Percentiles rank a stretch among this genome's conserved stretches.
Conservation (phyloP, 306 rosid species). For the Cicer chorassanicum region DNA sequence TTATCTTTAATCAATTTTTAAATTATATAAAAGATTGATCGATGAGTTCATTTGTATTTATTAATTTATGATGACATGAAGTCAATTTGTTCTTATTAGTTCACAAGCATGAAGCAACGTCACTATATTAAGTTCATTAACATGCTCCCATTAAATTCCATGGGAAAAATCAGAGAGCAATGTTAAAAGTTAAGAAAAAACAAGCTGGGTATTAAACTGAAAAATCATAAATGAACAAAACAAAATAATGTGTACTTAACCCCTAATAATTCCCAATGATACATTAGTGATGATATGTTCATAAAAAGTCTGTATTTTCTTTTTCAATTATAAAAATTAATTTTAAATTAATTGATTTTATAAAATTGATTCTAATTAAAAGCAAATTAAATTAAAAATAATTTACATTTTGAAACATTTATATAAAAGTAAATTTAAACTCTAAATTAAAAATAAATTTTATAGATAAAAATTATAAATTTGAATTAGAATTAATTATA, state of each 20-base stretch:
- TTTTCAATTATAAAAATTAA: no score
- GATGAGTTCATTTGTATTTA: neutral
- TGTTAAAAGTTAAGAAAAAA: neutral
- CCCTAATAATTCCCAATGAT: neutral
- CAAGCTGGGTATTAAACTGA: neutral
- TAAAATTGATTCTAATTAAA: no score
- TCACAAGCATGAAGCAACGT: slow-evolving; percentile 6
- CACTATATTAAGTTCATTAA: neutral
- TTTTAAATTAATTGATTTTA: no score
- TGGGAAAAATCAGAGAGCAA: neutral
- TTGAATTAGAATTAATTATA: no score
- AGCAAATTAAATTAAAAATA: no score
- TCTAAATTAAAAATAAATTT: no score
- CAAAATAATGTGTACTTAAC: neutral
- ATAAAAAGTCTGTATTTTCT: no score
- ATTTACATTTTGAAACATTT: no score
- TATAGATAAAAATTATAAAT: no score
- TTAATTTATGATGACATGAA: neutral
- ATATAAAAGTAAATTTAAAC: no score
- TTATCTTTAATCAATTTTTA: no score
- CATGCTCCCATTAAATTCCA: neutral
- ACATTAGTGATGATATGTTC: neutral
- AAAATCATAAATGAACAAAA: neutral
- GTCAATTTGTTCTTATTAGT: slow-evolving; percentile 1
- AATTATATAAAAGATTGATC: no score